Conservation (phyloP, 1,284 basidiomycete species). For the Rhodotorula sp. region DNA sequence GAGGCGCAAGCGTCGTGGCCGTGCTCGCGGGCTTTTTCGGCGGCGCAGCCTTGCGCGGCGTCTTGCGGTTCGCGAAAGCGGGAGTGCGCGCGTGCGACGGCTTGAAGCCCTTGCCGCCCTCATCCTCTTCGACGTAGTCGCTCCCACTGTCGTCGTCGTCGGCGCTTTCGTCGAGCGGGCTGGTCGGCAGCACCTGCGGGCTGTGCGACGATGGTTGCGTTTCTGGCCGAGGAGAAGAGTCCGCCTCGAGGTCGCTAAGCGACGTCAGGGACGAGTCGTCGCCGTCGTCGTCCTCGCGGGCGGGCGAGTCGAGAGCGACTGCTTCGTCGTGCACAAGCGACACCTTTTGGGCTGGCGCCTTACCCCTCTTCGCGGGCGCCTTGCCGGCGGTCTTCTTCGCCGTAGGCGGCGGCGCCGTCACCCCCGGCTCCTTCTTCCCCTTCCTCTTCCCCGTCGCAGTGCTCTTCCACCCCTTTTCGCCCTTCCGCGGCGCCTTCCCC, state of each 20-base stretch:
- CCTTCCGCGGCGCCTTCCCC: background rate
- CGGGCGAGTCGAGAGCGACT: background rate
- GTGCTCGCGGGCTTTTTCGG: too few relatives aligned
- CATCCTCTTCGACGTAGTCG: background rate
- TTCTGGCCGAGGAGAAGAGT: background rate
- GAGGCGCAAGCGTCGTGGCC: too few relatives aligned
- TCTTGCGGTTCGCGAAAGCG: background rate
- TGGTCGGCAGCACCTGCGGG: too few relatives aligned
- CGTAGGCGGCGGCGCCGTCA: too few relatives aligned
- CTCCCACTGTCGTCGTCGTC: background rate
- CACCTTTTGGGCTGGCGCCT: too few relatives aligned
- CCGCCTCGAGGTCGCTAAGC: slow-evolving; percentile 12
- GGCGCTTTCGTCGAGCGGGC: background rate
- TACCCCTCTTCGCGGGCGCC: background rate
- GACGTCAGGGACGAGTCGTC: slow-evolving; percentile 20
- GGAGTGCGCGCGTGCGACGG: background rate
- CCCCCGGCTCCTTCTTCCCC: background rate
- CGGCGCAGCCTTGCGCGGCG: too few relatives aligned
- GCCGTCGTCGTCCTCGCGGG: background rate
- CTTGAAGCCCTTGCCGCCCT: background rate
- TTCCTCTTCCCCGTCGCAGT: background rate
- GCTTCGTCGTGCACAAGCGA: too few relatives aligned
- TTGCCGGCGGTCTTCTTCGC: background rate
- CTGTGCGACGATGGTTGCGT: too few relatives aligned
- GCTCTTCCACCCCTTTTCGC: background rate